Base-by-base conservation (phyloP, 1,284 basidiomycete genomes). In the Irpex sp. region DNA sequence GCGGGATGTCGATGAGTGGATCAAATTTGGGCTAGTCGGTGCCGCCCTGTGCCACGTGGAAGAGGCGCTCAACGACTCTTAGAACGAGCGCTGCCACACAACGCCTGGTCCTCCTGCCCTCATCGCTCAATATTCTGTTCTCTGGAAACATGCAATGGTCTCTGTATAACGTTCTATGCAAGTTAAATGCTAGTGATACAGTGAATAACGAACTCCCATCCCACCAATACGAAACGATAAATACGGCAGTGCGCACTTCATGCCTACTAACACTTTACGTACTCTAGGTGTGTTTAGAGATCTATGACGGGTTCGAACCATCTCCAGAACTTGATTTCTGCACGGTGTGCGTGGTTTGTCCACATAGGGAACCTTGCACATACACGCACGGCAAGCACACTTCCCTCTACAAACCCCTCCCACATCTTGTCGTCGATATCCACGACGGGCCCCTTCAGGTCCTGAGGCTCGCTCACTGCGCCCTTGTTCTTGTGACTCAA, bases 21-120 rank as follows among this genome's bases (percentile, higher is more conserved):
- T 58, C 13, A 36, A 38, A 37, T 54, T 47, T 21, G 47, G 51
- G 15, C 38, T 52, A 17, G 31, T 62, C 61, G 61, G 48, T 38
- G 61, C 57, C 62, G 62, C 47, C 34, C 57, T 34, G 7, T 17
- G n/a, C 57, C 57, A 63, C 62, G 57, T 63, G 62, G 62, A 1
- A 47, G n/a, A 54, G 38, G 52, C 62, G 62, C 58, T 17, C 38
- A 58, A 15, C 17, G 26, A 26, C 26, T 26, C 26, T 26, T 26
- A 26, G 26, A 26, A 26, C 26, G 26, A 26, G 26, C 26, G 26
- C 26, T 26, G 26, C 26, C 26, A 26, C 26, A 26, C 26, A 26
- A 26, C 26, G 26, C 26, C 2, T 4, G 26, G 26, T 26, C 26
- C 26, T 26, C 26, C 26, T 26, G 26, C 26, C 26, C 26, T 26